Evolutionary conservation across 495 filamentous ascomycete genomes (phyloP).

Genomic region (Margaritispora aquatica): DNA sequence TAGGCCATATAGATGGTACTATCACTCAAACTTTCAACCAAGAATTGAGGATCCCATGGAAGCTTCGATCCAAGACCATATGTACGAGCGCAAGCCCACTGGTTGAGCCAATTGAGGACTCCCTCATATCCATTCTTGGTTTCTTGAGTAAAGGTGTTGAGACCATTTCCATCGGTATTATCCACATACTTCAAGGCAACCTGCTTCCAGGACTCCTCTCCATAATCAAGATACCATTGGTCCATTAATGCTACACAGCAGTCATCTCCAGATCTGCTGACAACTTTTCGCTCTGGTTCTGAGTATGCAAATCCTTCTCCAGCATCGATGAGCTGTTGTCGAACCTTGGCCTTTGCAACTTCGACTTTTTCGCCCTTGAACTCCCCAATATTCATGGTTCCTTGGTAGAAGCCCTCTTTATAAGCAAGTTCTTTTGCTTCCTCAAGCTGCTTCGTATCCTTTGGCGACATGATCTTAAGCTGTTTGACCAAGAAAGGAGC

Average conservation of each 20-base stretch:
- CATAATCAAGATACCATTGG: slow-evolving; percentile 97
- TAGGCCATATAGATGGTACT: slow-evolving; percentile 95
- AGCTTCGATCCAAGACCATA: slow-evolving; percentile 92
- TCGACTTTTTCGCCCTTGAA: slow-evolving; percentile 85
- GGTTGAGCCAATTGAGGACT: slow-evolving; percentile 83
- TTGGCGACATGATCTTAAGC: slow-evolving; percentile 93
- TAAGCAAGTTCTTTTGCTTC: slow-evolving; percentile 96
- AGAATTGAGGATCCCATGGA: slow-evolving; percentile 87
- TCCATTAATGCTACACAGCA: slow-evolving; percentile 91
- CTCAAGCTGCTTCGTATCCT: slow-evolving; percentile 81
- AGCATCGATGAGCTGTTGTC: slow-evolving; percentile 67
- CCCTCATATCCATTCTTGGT: slow-evolving; percentile 78
- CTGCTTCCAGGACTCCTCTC: slow-evolving; percentile 75
- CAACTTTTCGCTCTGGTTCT: slow-evolving; percentile 84
- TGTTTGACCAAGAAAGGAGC: slow-evolving; percentile 81
- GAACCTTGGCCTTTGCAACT: slow-evolving; percentile 78
- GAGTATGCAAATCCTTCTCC: slow-evolving; percentile 86
- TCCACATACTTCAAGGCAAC: slow-evolving; percentile 67
- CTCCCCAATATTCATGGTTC: slow-evolving; percentile 82
- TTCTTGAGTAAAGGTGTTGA: slow-evolving; percentile 75
- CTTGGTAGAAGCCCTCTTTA: slow-evolving; percentile 97
- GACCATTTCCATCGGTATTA: slow-evolving; percentile 49
- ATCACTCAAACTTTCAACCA: slow-evolving; percentile 90
- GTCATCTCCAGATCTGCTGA: slow-evolving; percentile 79
- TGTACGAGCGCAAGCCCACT: slow-evolving; percentile 90